These are phyloP conservation scores for Plasmodium gaboni DNA, from an alignment of 169 alveolate species.

Conservation along the genomic window DNA sequence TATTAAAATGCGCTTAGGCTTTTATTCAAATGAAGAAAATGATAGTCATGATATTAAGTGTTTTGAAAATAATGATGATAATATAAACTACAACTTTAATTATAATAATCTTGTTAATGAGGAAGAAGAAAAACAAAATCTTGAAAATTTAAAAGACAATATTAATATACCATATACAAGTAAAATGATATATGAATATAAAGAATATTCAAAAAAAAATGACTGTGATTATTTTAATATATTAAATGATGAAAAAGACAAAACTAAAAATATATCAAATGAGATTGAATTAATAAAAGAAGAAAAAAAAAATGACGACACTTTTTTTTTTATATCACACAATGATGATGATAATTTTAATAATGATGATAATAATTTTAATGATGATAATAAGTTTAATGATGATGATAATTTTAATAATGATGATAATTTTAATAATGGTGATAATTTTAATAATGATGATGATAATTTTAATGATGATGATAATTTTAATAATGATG, in stretches of 20 bases:
- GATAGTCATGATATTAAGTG: neutral
- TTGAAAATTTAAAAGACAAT: neutral
- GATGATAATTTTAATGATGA: neutral
- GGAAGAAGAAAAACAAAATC: neutral
- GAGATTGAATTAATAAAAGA: too few relatives aligned
- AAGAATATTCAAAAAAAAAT: too few relatives aligned
- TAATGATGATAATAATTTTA: too few relatives aligned
- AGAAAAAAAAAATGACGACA: neutral
- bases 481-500: constrained; percentile 1
- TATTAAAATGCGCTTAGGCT: constrained; percentile 57
- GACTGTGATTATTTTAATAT: too few relatives aligned
- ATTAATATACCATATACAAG: too few relatives aligned
- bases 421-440: too few relatives aligned
- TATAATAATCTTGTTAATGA: neutral
- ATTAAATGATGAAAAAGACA: too few relatives aligned
- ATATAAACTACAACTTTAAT: too few relatives aligned
- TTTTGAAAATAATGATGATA: neutral
- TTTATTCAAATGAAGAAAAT: constrained; percentile 31
- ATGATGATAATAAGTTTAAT: neutral
- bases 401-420: too few relatives aligned
- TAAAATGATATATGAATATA: too few relatives aligned
- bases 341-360: neutral
- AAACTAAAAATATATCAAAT: too few relatives aligned
- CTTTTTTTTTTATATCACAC: neutral
- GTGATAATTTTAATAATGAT: too few relatives aligned